Conservation (phyloP, 176 grass and related monocot species). For the Carex myosuroides region DNA sequence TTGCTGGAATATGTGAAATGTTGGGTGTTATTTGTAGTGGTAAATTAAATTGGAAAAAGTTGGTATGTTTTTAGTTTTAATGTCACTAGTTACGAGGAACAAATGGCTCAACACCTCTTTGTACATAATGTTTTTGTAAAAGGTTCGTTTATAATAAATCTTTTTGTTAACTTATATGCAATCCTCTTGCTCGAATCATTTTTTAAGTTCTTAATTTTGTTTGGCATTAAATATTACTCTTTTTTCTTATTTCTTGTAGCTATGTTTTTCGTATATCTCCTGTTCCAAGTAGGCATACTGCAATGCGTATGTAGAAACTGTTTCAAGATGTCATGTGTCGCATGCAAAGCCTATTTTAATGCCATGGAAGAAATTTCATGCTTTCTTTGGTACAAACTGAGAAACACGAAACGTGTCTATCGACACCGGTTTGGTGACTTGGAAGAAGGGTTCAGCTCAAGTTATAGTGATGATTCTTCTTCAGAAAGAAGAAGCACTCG, state of each 20-base stretch:
- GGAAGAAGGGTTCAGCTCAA: slow-evolving; percentile 21
- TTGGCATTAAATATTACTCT: not conserved
- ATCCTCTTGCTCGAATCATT: not conserved
- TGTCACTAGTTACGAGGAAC: not conserved
- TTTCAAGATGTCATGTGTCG: slow-evolving; percentile 10
- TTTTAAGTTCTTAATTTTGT: not conserved
- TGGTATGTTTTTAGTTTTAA: not conserved
- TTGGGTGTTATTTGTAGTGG: not conserved
- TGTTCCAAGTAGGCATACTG: slow-evolving; percentile 16
- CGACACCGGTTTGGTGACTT: slow-evolving; percentile 2
- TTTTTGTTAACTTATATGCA: not conserved
- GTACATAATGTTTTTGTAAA: not conserved
- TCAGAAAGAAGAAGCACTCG: not conserved
- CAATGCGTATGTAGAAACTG: slow-evolving; percentile 22
- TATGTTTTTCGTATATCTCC: slow-evolving; percentile 16
- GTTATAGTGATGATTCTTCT: slow-evolving; percentile 18
- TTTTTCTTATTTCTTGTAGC: slow-evolving; percentile 1
- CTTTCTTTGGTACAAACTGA: slow-evolving; percentile 19
- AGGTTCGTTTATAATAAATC: not conserved
- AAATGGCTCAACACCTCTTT: not conserved
- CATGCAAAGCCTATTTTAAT: slow-evolving; percentile 20
- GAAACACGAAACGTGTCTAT: slow-evolving; percentile 23
- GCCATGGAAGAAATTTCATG: slow-evolving; percentile 17
- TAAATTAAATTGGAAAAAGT: not conserved
- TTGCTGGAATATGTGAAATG: not conserved